Evolutionary conservation across 768 basidiomycete species (phyloP), one percentile per base, ranked within the genome.

Genomic region (Lactarius indigo): DNA sequence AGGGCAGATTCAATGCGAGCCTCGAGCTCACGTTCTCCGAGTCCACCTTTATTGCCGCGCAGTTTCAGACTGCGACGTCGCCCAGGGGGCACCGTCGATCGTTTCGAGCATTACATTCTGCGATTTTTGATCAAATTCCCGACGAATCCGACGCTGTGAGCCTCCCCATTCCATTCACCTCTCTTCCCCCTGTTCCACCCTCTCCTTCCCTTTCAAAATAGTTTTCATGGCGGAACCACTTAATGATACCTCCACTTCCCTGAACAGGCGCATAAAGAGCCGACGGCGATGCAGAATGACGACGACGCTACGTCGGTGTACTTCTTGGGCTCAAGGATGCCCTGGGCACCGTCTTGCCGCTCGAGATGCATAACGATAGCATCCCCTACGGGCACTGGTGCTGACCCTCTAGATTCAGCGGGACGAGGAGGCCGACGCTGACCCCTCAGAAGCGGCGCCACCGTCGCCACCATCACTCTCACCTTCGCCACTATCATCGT

Each of bases 261-360:
- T 39, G 2, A 39, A 50, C 44, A 87, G 85, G 78, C 81, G 6
- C 78, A 75, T 17, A 78, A 85, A 28, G 69, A 73, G 37, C 79
- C 80, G 18, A 88, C 87, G 15, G 82, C 83, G 9, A 88, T 87
- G 85, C 74, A n/a, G n/a, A n/a, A n/a, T n/a, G n/a, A n/a, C 81
- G 0, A 79, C 73, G 80, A 67, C 72, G 78, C 57, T 89, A 81
- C 72, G 68, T 74, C 44, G 78, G 81, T 17, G 74, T 80, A 64
- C 72, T 88, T 15, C 56, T 85, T 3, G 61, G 75, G 0, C 72
- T 77, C n/a, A 78, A 84, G 0, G 79, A 84, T n/a, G 87, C 85
- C 2, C 18, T 79, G 44, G 2, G 64, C 12, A 52, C 56, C 3
- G 72, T 86, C 2, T 71, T 47, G 0, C 3, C 61, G 5, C 1